A percentile compares a stretch with the other conserved stretches of the same genome.
These are phyloP conservation scores for Gastrodia elata DNA, from an alignment of 106 monocot species.

Conservation along the genomic window DNA sequence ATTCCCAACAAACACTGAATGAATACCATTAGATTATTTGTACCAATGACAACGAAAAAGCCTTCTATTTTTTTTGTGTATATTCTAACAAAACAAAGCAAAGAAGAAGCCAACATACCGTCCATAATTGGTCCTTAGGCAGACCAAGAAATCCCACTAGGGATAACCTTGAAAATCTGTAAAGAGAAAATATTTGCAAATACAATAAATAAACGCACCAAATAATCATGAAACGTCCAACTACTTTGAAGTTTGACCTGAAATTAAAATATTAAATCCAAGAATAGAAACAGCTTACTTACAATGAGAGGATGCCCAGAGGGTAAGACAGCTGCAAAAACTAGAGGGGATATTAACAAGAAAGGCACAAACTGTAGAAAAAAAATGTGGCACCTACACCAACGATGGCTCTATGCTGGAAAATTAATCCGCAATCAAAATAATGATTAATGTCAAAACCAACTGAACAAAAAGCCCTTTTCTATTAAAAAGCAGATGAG, in stretches of 20 bases:
- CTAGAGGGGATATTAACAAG: not conserved
- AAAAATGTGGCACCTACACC: not conserved
- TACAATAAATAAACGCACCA: not conserved
- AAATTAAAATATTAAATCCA: not conserved
- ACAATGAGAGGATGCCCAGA: not conserved
- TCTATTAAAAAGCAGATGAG: not conserved
- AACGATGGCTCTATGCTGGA: not conserved
- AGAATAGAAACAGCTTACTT: not conserved
- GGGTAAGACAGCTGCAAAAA: not conserved
- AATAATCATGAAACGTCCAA: not conserved
- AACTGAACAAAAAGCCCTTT: not conserved
- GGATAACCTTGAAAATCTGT: not conserved
- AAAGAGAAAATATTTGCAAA: not conserved
- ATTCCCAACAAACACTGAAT: not conserved
- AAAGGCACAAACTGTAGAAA: not conserved
- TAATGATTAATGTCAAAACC: not conserved
- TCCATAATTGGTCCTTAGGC: not conserved
- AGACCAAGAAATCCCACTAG: not conserved
- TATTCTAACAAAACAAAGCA: not conserved
- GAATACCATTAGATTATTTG: no score
- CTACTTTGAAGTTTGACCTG: not conserved
- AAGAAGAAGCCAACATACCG: constrained; percentile 1
- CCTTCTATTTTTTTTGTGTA: not conserved
- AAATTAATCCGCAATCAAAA: not conserved
- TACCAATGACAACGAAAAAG: not conserved